These are phyloP conservation scores for Quercus ilex DNA, from an alignment of 306 rosid species.

Conservation along the genomic window DNA sequence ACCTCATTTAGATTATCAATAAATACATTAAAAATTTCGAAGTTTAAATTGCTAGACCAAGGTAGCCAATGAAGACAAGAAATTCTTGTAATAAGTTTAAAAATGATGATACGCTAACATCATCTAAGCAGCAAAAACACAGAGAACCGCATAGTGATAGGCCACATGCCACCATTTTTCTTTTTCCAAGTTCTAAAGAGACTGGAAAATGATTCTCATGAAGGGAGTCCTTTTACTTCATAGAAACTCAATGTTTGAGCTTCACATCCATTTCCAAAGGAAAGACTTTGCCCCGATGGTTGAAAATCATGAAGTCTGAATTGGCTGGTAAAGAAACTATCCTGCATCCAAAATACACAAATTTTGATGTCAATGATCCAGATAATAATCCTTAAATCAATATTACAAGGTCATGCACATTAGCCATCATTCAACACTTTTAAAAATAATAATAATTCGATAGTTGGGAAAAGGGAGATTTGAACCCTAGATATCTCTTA, in stretches of 20 bases:
- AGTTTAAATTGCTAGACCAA: conserved; percentile 16
- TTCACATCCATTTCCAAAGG: conserved; percentile 50
- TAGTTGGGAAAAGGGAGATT: too few relatives aligned
- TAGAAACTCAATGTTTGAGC: conserved; percentile 41
- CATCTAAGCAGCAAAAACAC: conserved; percentile 16
- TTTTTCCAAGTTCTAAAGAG: background rate
- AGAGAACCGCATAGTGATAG: background rate
- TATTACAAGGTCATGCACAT: background rate
- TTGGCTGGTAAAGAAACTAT: conserved; percentile 72
- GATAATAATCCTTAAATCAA: background rate
- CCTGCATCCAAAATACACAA: conserved; percentile 49
- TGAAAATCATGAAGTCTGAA: conserved; percentile 82
- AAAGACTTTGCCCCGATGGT: conserved; percentile 72
- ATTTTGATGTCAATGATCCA: conserved; percentile 6
- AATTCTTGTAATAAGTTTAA: conserved; percentile 4
- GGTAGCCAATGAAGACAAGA: conserved; percentile 5
- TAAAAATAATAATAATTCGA: too few relatives aligned
- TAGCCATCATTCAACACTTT: background rate
- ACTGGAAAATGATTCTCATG: conserved; percentile 10
- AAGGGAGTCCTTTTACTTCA: conserved; percentile 1
- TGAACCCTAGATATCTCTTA: too few relatives aligned
- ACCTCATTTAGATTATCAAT: background rate
- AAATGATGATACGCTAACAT: conserved; percentile 15
- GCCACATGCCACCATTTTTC: background rate
- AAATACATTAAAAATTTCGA: background rate